Evolutionary conservation across 345 rosid species (phyloP), one percentile per base, ranked within the genome.

Genomic region (Acer saccharum): DNA sequence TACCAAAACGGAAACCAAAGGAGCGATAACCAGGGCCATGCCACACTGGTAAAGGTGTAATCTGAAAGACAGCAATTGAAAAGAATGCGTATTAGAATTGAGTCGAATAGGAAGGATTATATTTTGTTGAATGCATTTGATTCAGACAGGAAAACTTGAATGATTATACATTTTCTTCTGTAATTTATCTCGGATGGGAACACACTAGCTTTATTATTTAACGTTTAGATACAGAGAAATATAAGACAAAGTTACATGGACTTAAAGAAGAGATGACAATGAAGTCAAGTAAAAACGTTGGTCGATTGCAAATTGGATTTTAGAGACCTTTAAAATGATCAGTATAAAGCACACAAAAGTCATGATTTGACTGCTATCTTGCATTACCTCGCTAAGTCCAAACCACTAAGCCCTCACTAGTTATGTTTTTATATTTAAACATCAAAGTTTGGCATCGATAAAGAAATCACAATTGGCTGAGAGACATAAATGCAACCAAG

Each of bases 1-100:
- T 86, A 63, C 97, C 95, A 76, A 95, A 95, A 48, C 98, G 91
- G 79, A 93, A 95, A 73, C 98, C 98, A 82, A 95, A 98, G 32
- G 95, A 93, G 58, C 94, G 90, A 81, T 93, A 95, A 73, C 82
- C 85, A 76, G 65, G 83, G 48, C 98, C 98, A 85, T 95, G 98
- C 97, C 98, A 95, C 79, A 95, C 94, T 7, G 98, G 98, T 87
- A 95, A 84, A 44, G 98, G 98, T 52, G 82, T 90, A 83, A 92
- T 60, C 98, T 93, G 88, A 80, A 83, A 70, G 78, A 86, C 67
- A 81, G 69, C 11, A 74, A 67, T 50, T 48, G 27, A 50, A 63
- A 73, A 72, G 65, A 57, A 48, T 10, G 41, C 65, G 65, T 0
- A 74, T 74, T 52, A 57, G 41, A 68, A 54, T 54, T 10, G 3